A percentile compares a stretch with the other conserved stretches of the same genome.
Evolutionary conservation across 1,284 basidiomycete genomes (phyloP).

Genomic region (Sphagnurus paluster): DNA sequence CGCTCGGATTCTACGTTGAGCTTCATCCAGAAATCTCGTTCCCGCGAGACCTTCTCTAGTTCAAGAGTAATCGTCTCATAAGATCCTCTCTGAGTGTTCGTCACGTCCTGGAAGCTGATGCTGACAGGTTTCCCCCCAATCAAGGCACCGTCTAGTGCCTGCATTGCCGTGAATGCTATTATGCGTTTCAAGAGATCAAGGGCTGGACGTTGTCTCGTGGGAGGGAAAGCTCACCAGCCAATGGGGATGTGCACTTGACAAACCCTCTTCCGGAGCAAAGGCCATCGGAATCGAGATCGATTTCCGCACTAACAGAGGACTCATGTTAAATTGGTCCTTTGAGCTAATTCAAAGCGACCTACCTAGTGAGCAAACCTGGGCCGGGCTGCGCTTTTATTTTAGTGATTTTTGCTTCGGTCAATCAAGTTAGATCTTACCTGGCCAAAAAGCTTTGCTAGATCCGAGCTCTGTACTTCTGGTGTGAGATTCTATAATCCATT

Average conservation of each 20-base stretch:
- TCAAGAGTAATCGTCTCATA: not conserved
- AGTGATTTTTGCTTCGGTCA: too few relatives aligned
- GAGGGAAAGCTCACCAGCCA: not conserved
- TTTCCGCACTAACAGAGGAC: conserved; percentile 12
- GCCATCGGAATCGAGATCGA: not conserved
- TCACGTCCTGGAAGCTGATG: not conserved
- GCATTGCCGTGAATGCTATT: conserved; percentile 12
- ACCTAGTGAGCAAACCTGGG: too few relatives aligned
- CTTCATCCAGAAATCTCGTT: not conserved
- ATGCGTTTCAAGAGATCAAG: conserved; percentile 14
- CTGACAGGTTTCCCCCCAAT: not conserved
- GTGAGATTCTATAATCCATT: conserved; percentile 1
- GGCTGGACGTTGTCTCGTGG: not conserved
- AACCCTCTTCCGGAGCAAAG: conserved; percentile 9
- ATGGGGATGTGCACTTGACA: not conserved
- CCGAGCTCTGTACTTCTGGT: not conserved
- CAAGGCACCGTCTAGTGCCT: not conserved
- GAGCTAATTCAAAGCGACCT: not conserved
- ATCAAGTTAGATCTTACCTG: not conserved
- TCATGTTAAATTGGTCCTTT: too few relatives aligned
- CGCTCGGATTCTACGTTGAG: not conserved
- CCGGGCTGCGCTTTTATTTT: too few relatives aligned
- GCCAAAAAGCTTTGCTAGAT: conserved; percentile 3
- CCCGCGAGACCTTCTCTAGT: not conserved
- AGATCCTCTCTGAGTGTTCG: not conserved